Conservation (phyloP, 2,329 filamentous ascomycete species). For the Nannizziopsis barbatae region DNA sequence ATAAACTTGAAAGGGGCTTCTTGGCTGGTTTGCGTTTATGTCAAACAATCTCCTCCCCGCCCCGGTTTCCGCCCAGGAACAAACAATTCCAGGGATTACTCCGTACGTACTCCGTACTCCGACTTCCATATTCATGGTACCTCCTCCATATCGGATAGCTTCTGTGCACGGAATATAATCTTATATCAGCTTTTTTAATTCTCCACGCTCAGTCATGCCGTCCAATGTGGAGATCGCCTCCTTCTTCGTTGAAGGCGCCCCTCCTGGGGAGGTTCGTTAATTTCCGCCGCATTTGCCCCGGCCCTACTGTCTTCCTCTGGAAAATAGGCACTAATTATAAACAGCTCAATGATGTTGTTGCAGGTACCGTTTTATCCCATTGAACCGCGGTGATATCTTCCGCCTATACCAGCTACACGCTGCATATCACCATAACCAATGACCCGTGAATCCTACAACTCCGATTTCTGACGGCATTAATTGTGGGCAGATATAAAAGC, state of each 20-base stretch:
- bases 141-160: too few relatives aligned
- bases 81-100: conserved; percentile 2
- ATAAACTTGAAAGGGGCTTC: too few relatives aligned
- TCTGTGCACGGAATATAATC: not conserved
- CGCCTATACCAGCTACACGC: not conserved
- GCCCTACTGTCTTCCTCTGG: conserved; percentile 17
- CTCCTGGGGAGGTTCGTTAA: conserved; percentile 74
- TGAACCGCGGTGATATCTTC: conserved; percentile 4
- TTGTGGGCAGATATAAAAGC: conserved; percentile 66
- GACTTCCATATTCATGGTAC: too few relatives aligned
- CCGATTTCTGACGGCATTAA: not conserved
- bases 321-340: conserved; percentile 15
- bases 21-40: too few relatives aligned
- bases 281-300: not conserved
- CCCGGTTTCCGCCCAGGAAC: too few relatives aligned
- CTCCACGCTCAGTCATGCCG: conserved; percentile 25
- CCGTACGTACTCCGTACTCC: not conserved
- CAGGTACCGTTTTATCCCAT: conserved; percentile 47
- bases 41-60: too few relatives aligned
- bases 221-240: conserved; percentile 53
- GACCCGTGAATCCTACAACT: not conserved
- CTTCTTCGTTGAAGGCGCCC: conserved; percentile 85
- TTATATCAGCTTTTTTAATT: not conserved
- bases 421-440: too few relatives aligned
- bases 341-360: conserved; percentile 77